These are phyloP conservation scores for Crithidia bombi DNA, from an alignment of 208 protist genomes.

Conservation along the genomic window DNA sequence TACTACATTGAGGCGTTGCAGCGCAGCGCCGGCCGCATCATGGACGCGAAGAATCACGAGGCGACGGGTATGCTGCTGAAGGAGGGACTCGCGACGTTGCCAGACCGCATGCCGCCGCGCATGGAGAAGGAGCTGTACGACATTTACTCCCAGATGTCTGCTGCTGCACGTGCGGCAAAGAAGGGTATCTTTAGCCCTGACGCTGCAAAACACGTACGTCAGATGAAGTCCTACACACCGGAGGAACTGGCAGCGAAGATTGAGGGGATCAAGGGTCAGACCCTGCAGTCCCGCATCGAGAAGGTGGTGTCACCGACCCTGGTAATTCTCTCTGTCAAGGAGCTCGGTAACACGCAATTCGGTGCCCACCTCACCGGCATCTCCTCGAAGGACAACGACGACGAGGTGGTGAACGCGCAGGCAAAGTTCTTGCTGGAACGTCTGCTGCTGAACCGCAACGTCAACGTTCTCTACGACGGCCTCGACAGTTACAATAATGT, in stretches of 20 bases:
- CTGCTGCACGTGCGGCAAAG: conserved; percentile 48
- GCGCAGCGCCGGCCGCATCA: conserved; percentile 72
- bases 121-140: conserved; percentile 77
- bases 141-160: conserved; percentile 62
- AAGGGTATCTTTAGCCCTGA: conserved; percentile 78
- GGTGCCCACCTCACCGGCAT: conserved; percentile 82
- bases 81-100: conserved; percentile 72
- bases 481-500: conserved; percentile 79
- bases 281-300: conserved; percentile 77
- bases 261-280: conserved; percentile 55
- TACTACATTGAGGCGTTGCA: conserved; percentile 86
- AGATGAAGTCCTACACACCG: conserved; percentile 46
- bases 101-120: conserved; percentile 52
- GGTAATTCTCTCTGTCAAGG: conserved; percentile 55
- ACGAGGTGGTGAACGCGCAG: conserved; percentile 39
- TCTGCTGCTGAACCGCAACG: conserved; percentile 83
- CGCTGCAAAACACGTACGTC: conserved; percentile 63
- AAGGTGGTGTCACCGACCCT: conserved; percentile 65
- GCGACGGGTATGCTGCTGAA: conserved; percentile 71
- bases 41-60: conserved; percentile 50
- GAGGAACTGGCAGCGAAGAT: conserved; percentile 55
- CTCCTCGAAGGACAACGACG: conserved; percentile 64
- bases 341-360: conserved; percentile 67
- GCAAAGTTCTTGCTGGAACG: conserved; percentile 80
- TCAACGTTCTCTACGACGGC: conserved; percentile 80